Evolutionary conservation across 495 filamentous ascomycete genomes (phyloP).

Genomic region (Tetracladium setigerum): DNA sequence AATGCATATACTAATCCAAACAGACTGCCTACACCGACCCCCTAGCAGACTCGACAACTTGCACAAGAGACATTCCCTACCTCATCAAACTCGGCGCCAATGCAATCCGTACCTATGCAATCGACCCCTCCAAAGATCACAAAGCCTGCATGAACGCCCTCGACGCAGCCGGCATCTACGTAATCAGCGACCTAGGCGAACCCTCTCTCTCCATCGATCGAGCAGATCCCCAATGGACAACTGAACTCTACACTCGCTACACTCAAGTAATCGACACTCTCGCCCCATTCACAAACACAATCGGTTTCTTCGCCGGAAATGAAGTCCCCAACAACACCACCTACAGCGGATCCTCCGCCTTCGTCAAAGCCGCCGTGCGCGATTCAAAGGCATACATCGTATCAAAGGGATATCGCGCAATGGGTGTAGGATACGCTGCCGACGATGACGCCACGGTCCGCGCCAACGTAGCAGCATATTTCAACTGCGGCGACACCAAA

Average conservation of each 20-base stretch:
- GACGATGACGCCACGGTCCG: slow-evolving; percentile 53
- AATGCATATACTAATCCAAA: not conserved
- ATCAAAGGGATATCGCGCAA: slow-evolving; percentile 47
- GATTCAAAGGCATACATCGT: slow-evolving; percentile 67
- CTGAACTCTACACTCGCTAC: slow-evolving; percentile 49
- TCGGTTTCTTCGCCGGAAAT: slow-evolving; percentile 73
- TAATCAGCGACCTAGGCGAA: slow-evolving; percentile 57
- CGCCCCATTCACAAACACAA: slow-evolving; percentile 54
- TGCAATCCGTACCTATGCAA: slow-evolving; percentile 49
- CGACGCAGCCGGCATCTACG: slow-evolving; percentile 65
- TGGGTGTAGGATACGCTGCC: slow-evolving; percentile 65
- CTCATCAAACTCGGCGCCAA: slow-evolving; percentile 57
- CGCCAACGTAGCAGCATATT: slow-evolving; percentile 54
- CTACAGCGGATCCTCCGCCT: slow-evolving; percentile 54
- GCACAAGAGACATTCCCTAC: slow-evolving; percentile 55
- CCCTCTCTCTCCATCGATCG: slow-evolving; percentile 53
- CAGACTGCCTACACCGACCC: slow-evolving; percentile 38
- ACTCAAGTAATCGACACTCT: slow-evolving; percentile 59
- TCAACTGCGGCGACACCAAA: slow-evolving; percentile 50
- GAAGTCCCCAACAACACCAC: slow-evolving; percentile 53
- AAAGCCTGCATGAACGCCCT: slow-evolving; percentile 57
- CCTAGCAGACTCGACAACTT: slow-evolving; percentile 46
- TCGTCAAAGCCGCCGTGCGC: slow-evolving; percentile 66
- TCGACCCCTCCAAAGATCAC: slow-evolving; percentile 57
- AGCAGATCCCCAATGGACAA: slow-evolving; percentile 47